A percentile compares a stretch with the other conserved stretches of the same genome.
These are phyloP conservation scores for Cocos nucifera DNA, from an alignment of 176 grass and related monocot species.

Conservation along the genomic window DNA sequence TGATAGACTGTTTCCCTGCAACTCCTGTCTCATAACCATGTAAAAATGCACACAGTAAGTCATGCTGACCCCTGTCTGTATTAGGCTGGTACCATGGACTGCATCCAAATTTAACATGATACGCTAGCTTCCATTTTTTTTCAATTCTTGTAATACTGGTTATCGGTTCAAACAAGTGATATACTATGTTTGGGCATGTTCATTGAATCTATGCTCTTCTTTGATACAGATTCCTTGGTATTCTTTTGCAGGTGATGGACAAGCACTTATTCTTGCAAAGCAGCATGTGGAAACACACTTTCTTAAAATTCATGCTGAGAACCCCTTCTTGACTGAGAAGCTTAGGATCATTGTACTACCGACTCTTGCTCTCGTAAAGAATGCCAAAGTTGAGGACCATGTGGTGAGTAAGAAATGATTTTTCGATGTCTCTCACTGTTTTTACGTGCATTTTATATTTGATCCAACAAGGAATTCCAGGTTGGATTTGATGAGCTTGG, in stretches of 20 bases:
- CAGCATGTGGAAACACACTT: conserved; percentile 94
- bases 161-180: too few relatives aligned
- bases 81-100: too few relatives aligned
- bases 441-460: background rate
- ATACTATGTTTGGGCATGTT: too few relatives aligned
- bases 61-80: too few relatives aligned
- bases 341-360: conserved; percentile 76
- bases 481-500: conserved; percentile 97
- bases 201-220: too few relatives aligned
- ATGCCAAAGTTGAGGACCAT: conserved; percentile 86
- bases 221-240: too few relatives aligned
- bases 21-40: too few relatives aligned
- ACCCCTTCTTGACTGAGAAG: conserved; percentile 89
- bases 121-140: too few relatives aligned
- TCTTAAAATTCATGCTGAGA: conserved; percentile 91
- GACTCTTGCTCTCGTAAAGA: conserved; percentile 84
- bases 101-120: too few relatives aligned
- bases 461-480: conserved; percentile 17
- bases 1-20: too few relatives aligned
- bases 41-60: too few relatives aligned
- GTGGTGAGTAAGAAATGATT: conserved; percentile 42
- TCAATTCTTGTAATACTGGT: too few relatives aligned
- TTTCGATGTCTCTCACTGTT: background rate
- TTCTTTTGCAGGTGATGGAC: conserved; percentile 69
- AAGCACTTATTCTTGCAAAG: conserved; percentile 85